Conservation (phyloP, 2,329 filamentous ascomycete species). For the Hypoxylon sp. region DNA sequence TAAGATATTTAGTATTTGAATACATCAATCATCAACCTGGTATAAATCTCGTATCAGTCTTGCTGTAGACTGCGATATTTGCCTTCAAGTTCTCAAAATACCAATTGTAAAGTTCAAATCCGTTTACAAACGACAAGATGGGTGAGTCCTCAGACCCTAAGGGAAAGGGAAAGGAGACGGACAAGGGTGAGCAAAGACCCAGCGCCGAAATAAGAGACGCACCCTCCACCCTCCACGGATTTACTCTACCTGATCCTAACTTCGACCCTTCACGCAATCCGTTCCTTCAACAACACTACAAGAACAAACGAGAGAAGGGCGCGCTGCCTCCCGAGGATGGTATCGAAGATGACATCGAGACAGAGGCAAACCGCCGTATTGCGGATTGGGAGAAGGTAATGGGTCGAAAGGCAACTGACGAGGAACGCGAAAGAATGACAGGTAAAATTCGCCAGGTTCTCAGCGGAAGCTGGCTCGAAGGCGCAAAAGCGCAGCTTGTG, state of each 20-base stretch:
- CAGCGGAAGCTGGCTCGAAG: conserved; percentile 42
- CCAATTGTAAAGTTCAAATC: background rate
- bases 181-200: background rate
- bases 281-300: conserved; percentile 12
- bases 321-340: background rate
- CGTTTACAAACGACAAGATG: background rate
- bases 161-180: background rate
- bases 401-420: conserved; percentile 6
- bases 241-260: conserved; percentile 29
- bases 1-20: background rate
- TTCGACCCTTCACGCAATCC: conserved; percentile 34
- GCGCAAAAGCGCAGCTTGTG: conserved; percentile 29
- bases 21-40: background rate
- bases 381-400: conserved; percentile 22
- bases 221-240: conserved; percentile 2
- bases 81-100: background rate
- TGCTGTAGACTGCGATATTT: background rate
- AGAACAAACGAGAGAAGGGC: background rate
- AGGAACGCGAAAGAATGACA: conserved; percentile 37
- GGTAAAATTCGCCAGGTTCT: conserved; percentile 24
- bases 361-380: conserved; percentile 33
- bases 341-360: conserved; percentile 39
- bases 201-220: background rate
- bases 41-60: background rate
- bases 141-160: background rate